Base-by-base conservation (phyloP, 2,329 filamentous ascomycete species). In the Arthrobotrys iridis region DNA sequence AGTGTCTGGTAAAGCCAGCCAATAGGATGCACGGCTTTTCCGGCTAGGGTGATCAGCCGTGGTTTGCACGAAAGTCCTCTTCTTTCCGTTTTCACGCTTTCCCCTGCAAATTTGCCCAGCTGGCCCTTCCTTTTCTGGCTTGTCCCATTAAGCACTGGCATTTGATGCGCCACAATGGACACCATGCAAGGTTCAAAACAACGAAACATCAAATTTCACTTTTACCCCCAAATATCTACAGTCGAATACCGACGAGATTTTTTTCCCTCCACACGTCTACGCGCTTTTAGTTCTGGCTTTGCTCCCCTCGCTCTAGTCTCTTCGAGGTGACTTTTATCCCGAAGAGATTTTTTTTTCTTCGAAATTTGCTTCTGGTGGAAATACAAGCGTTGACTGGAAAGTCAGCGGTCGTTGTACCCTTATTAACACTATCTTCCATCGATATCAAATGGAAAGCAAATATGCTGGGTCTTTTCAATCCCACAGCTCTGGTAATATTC, bases 81-180 rank as follows among this genome's bases (percentile, higher is more conserved):
- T 71, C 71, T 75, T 75, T 75, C 71, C 71, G 63, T 68, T 75
- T 75, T 75, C 71, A 75, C 57, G 71, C 63, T 33, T 46, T 59
- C 64, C 71, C 71, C 71, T 71, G 66, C 66, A 63, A 71, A 71
- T 63, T 66, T 75, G 71, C 71, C 71, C 63, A 68, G 52, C 58
- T 75, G 63, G 71, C 71, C 63, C 71, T 75, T 75, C 71, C 71
- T 62, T 75, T 75, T 75, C 71, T 75, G 71, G 71, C 63, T 68
- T 58, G 35, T 75, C 71, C 71, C 71, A 57, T 75, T 26, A 75
- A 67, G 63, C 63, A 67, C 71, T 75, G 71, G 71, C 71, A 68
- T 67, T 68, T 75, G 68, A 68, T 75, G 71, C 71, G 71, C 71
- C 71, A 75, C 71, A 75, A 58, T 35, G 57, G 43, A 67, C 57